phyloP scores from a whole-genome alignment of 2,329 filamentous ascomycete genomes.

The Colletotrichum zoysiae region DNA sequence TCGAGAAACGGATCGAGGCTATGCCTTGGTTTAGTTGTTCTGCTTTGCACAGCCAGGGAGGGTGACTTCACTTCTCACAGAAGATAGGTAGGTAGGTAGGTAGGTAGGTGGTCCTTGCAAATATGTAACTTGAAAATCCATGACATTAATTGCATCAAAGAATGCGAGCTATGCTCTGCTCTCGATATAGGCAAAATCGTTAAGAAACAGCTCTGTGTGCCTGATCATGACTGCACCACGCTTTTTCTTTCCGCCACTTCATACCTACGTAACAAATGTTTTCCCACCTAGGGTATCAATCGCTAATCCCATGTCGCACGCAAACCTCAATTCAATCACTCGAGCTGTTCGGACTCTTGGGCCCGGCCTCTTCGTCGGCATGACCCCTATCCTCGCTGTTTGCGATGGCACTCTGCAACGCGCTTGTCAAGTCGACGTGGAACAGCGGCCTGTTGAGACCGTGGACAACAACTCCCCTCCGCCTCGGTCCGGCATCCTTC shows the following conservation, averaged over 20 bases:
- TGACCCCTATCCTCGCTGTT: slow-evolving; percentile 74
- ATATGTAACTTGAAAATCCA: not conserved
- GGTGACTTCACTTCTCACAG: not conserved
- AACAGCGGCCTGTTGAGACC: slow-evolving; percentile 93
- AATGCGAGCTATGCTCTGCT: not conserved
- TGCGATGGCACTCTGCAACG: slow-evolving; percentile 86
- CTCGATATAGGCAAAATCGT: not conserved
- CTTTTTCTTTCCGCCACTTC: not conserved
- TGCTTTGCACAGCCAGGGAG: not conserved
- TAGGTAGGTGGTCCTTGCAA: not conserved
- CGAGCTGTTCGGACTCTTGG: slow-evolving; percentile 29
- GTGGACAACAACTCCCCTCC: slow-evolving; percentile 76
- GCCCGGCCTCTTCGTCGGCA: slow-evolving; percentile 34
- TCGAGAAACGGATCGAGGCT: not conserved
- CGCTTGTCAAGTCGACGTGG: slow-evolving; percentile 91
- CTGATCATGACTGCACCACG: slow-evolving; percentile 7
- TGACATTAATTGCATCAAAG: slow-evolving; percentile 1
- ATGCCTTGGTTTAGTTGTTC: not conserved
- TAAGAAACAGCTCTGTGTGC: slow-evolving; percentile 12
- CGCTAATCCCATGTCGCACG: slow-evolving; percentile 29
- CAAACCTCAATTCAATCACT: slow-evolving; percentile 21
- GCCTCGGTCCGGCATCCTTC: slow-evolving; percentile 52
- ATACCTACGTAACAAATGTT: slow-evolving; percentile 21
- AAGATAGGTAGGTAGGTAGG: no score
- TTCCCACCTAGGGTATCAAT: slow-evolving; percentile 39